Percentiles rank a stretch among this genome's conserved stretches.
phyloP scores from a whole-genome alignment of 2,329 filamentous ascomycete genomes.

The Arthroderma sp. region DNA sequence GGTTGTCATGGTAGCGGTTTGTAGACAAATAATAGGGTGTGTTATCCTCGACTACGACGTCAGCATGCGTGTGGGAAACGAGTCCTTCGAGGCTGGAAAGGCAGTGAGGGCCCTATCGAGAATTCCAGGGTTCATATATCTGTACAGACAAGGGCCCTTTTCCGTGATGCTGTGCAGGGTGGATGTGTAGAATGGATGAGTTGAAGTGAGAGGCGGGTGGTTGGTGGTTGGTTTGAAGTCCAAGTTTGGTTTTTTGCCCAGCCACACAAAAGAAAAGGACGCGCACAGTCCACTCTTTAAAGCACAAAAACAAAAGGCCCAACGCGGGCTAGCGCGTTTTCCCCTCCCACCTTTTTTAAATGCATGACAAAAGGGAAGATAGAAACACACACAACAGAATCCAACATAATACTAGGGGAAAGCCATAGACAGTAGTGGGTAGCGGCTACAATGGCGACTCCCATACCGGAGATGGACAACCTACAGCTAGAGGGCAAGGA shows the following conservation, averaged over 20 bases:
- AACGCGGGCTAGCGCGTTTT: neutral
- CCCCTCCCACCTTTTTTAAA: neutral
- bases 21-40: neutral
- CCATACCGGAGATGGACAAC: constrained; percentile 11
- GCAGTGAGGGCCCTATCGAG: neutral
- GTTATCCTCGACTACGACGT: neutral
- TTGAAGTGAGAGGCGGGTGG: too few relatives aligned
- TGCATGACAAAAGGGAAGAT: neutral
- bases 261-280: neutral
- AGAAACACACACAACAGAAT: neutral
- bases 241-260: neutral
- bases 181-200: too few relatives aligned
- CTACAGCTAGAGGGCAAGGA: constrained; percentile 11
- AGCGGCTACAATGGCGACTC: constrained; percentile 12
- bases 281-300: neutral
- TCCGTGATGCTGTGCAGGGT: too few relatives aligned
- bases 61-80: neutral
- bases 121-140: too few relatives aligned
- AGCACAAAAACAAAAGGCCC: neutral
- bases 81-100: neutral
- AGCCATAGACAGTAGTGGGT: too few relatives aligned
- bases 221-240: neutral
- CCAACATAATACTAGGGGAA: too few relatives aligned
- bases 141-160: too few relatives aligned
- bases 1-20: constrained; percentile 23